Evolutionary conservation across 805 yeast species (phyloP), one percentile per base, ranked within the genome.

Genomic region (Phaffomyces antillensis): DNA sequence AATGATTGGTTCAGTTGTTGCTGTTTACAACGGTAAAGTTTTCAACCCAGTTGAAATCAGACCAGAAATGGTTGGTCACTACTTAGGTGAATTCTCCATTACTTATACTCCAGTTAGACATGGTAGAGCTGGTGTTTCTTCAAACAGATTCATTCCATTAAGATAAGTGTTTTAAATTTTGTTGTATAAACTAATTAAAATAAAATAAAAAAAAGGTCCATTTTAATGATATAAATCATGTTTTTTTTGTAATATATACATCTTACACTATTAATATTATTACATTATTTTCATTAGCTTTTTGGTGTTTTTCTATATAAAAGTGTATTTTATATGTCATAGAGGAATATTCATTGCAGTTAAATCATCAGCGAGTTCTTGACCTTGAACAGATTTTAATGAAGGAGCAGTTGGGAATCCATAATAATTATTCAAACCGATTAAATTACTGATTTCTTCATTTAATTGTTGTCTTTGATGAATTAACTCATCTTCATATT

Each of bases 51-150:
- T 93, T 73, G 99, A 93, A 76, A 78, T 93, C 77, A 89, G 79
- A 75, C 96, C 99, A 68, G 99, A 93, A 81, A 93, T 93, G 99
- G 90, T 91, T 71, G 98, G 99, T 72, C 96, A 91, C 86, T 93
- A 93, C 95, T 86, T 93, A 67, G 99, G 97, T 79, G 99, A 93
- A 81, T 93, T 93, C 88, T 91, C 99, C 68, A 93, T 93, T 77
- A 80, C 99, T 66, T 93, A 93, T 83, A 86, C 96, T 75, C 99
- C 99, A 71, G 97, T 91, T 72, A 88, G 95, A 82, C 99, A 95
- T 82, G 97, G 97, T 84, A 84, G 93, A 80, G 90, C 95, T 66
- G 95, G 76, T 68, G 77, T 85, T 75, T 75, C 85, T 73, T 67
- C 75, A 73, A 73, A 59, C 61, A 74, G 86, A 73, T 83, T 83